phyloP scores from a whole-genome alignment of 768 basidiomycete species.

The Kwoniella europaea region DNA sequence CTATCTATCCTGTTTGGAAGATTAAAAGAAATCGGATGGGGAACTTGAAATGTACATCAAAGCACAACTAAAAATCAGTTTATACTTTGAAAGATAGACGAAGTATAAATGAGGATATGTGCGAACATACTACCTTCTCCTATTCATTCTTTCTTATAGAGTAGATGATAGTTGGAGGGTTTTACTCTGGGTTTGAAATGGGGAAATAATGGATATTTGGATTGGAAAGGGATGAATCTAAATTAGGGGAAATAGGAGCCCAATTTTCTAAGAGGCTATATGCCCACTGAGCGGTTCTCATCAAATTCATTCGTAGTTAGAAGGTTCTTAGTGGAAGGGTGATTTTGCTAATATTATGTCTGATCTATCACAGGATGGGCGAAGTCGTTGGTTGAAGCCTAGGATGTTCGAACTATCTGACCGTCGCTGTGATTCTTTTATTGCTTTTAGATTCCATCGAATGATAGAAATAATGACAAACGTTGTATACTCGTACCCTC shows the following conservation, averaged over 20 bases:
- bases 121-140: constrained; percentile 17
- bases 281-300: constrained; percentile 31
- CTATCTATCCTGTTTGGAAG: constrained; percentile 29
- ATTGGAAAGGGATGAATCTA: not conserved
- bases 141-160: not conserved
- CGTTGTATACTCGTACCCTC: no score
- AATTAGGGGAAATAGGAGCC: constrained; percentile 9
- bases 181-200: constrained; percentile 15
- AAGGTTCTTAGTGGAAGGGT: no score
- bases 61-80: constrained; percentile 31
- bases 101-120: constrained; percentile 43
- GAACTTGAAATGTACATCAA: constrained; percentile 41
- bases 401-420: no score
- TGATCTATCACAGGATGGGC: no score
- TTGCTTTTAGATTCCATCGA: no score
- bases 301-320: not conserved
- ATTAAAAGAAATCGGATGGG: constrained; percentile 23
- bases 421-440: no score
- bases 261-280: constrained; percentile 14
- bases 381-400: no score
- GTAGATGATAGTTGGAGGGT: not conserved
- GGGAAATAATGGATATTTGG: not conserved
- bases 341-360: no score
- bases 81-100: constrained; percentile 19
- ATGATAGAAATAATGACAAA: no score